Conservation (phyloP, 805 yeast species). For the Candida argentea region DNA sequence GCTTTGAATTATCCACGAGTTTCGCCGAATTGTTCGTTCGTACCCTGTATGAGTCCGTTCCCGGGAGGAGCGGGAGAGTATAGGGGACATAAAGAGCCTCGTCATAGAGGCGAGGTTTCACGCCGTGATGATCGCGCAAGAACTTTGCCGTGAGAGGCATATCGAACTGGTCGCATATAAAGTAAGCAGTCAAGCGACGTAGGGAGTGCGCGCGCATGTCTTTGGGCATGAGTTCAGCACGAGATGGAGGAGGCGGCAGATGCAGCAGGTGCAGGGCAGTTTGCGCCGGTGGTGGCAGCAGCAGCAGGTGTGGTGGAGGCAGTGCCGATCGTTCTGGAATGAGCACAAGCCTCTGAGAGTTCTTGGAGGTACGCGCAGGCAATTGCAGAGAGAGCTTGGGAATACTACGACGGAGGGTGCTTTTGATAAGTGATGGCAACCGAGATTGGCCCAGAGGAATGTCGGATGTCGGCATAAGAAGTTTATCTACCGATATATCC, state of each 20-base stretch:
- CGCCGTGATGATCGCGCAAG: slow-evolving; percentile 62
- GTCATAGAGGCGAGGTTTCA: slow-evolving; percentile 79
- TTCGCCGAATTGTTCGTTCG: slow-evolving; percentile 53
- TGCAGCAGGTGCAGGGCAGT: slow-evolving; percentile 15
- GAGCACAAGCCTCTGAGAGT: slow-evolving; percentile 75
- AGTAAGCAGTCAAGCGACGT: slow-evolving; percentile 85
- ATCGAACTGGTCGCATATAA: slow-evolving; percentile 76
- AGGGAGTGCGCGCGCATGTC: slow-evolving; percentile 53
- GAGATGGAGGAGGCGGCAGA: slow-evolving; percentile 29
- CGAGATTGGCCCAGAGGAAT: slow-evolving; percentile 74
- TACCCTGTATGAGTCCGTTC: slow-evolving; percentile 66
- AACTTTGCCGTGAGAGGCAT: slow-evolving; percentile 54
- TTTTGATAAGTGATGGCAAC: slow-evolving; percentile 19
- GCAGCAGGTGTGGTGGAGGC: slow-evolving; percentile 8
- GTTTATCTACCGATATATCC: slow-evolving; percentile 71
- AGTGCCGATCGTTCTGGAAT: slow-evolving; percentile 51
- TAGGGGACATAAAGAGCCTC: slow-evolving; percentile 92
- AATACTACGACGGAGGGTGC: slow-evolving; percentile 21
- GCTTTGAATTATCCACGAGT: slow-evolving; percentile 29
- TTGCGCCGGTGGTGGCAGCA: slow-evolving; percentile 4
- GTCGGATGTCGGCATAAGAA: slow-evolving; percentile 70
- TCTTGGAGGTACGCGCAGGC: slow-evolving; percentile 73
- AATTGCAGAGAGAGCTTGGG: slow-evolving; percentile 46
- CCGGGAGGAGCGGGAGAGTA: slow-evolving; percentile 77
- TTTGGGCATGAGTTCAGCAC: slow-evolving; percentile 50